Conservation (phyloP, 257 asterid genomes). For the Phtheirospermum japonicum region DNA sequence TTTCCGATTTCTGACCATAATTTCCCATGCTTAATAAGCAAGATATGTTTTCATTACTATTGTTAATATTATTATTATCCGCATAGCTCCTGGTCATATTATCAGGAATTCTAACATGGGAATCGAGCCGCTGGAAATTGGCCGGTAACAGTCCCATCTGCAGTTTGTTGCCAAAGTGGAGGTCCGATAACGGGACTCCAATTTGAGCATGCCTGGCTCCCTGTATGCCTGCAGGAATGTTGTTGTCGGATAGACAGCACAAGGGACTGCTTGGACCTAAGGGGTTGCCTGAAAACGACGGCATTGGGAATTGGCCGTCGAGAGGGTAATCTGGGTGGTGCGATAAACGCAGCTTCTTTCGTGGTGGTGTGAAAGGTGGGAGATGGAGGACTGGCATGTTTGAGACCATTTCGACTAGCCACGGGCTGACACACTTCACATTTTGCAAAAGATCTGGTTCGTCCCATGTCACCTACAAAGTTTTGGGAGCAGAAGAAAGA, state of each 20-base stretch:
- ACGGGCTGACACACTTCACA: slow-evolving; percentile 90
- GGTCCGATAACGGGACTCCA: slow-evolving; percentile 72
- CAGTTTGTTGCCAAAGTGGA: slow-evolving; percentile 76
- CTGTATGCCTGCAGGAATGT: slow-evolving; percentile 95
- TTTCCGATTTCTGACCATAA: slow-evolving; percentile 44
- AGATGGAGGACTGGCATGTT: slow-evolving; percentile 60
- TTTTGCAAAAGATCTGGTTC: slow-evolving; percentile 84
- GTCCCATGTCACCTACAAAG: slow-evolving; percentile 81
- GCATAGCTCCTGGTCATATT: slow-evolving; percentile 20
- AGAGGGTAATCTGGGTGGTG: slow-evolving; percentile 57
- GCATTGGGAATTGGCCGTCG: slow-evolving; percentile 67
- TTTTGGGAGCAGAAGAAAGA: not conserved
- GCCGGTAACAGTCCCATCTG: slow-evolving; percentile 58
- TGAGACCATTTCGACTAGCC: slow-evolving; percentile 86
- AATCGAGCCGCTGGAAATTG: slow-evolving; percentile 50
- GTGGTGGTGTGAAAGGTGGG: slow-evolving; percentile 72
- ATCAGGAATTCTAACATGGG: slow-evolving; percentile 43
- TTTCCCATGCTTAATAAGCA: slow-evolving; percentile 75
- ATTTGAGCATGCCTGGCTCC: slow-evolving; percentile 99
- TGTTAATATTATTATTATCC: not conserved
- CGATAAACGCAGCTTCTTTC: slow-evolving; percentile 62
- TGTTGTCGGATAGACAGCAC: slow-evolving; percentile 57
- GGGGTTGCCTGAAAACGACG: slow-evolving; percentile 81
- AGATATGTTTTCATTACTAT: slow-evolving; percentile 52
- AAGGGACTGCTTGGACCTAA: slow-evolving; percentile 68